Evolutionary conservation across 306 rosid genomes (phyloP).

Genomic region (Pyrus betulifolia): DNA sequence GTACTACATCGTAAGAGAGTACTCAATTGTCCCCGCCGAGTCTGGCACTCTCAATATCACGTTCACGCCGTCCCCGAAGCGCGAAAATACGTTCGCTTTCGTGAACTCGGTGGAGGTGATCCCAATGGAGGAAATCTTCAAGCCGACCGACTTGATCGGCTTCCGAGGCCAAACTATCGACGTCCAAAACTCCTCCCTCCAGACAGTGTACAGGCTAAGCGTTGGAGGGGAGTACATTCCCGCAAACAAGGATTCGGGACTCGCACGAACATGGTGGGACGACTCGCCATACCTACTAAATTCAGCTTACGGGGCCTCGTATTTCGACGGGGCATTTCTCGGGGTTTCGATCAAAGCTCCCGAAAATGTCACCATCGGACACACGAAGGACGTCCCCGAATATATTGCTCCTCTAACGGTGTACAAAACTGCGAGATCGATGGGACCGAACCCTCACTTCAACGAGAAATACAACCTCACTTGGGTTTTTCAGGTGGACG

Average conservation of each 20-base stretch:
- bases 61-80: slow-evolving; percentile 21
- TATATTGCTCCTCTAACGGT: slow-evolving; percentile 32
- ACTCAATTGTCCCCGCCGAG: slow-evolving; percentile 15
- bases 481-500: slow-evolving; percentile 35
- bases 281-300: slow-evolving; percentile 21
- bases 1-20: slow-evolving; percentile 34
- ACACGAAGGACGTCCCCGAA: slow-evolving; percentile 7
- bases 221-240: slow-evolving; percentile 30
- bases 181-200: slow-evolving; percentile 4
- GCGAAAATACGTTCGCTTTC: slow-evolving; percentile 15
- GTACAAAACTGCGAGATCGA: slow-evolving; percentile 29
- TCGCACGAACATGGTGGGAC: slow-evolving; percentile 31
- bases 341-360: slow-evolving; percentile 16
- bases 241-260: slow-evolving; percentile 16
- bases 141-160: slow-evolving; percentile 9
- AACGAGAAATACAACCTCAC: slow-evolving; percentile 27
- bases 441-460: slow-evolving; percentile 19
- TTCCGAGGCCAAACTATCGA: slow-evolving; percentile 7
- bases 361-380: slow-evolving; percentile 10
- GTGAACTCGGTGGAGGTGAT: slow-evolving; percentile 37
- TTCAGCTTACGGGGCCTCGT: background rate
- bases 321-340: background rate
- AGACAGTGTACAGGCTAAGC: slow-evolving; percentile 35
- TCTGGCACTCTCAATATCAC: slow-evolving; percentile 25
- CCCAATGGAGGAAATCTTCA: slow-evolving; percentile 31